Evolutionary conservation across 2,329 filamentous ascomycete species (phyloP), one percentile per base, ranked within the genome.

Genomic region (Mycosphaerella arachidis): DNA sequence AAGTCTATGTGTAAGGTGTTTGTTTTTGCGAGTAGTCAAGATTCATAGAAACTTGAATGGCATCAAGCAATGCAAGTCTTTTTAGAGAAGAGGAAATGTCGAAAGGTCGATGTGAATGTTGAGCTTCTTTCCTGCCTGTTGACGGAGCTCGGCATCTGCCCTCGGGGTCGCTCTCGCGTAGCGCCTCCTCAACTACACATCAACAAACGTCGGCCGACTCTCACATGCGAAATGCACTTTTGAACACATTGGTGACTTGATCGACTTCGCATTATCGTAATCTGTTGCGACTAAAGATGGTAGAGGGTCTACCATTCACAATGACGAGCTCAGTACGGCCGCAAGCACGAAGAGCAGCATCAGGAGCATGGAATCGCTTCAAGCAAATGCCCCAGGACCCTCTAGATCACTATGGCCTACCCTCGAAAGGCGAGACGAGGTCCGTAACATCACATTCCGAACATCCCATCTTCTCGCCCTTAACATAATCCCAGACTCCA

Each of bases 341-440:
- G 48, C 72, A 67, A 64, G 63, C 68, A 59, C 67, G 72, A 20
- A 66, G 75, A 50, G 73, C 73, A 6, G 70, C 74, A 12, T 84
- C 85, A 52, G 81, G 82, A 54, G 81, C 84, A 66, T 90, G 88
- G 86, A 84, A 83, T 61, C 82, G 89, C 64, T 78, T 95, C 64
- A 92, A 89, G 73, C 88, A 90, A 24, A 82, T 87, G 61, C 84
- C 88, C 48, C 78, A 86, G 59, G 92, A 97, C 73, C 85, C 90
- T 13, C 79, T 97, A 30, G 90, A 95, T 67, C 83, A 81, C 61
- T 89, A 95, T 66, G 92, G 93, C 1, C 82, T 96, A 65, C 91
- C 91, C 4, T 96, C 92, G 1, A 97, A 96, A 72, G 93, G 93
- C 55, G 93, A 97, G 74, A 89, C 82, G 52, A 88, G 89, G 92